Base-by-base conservation (phyloP, 768 basidiomycete species). In the Coprinopsis marcescibilis region DNA sequence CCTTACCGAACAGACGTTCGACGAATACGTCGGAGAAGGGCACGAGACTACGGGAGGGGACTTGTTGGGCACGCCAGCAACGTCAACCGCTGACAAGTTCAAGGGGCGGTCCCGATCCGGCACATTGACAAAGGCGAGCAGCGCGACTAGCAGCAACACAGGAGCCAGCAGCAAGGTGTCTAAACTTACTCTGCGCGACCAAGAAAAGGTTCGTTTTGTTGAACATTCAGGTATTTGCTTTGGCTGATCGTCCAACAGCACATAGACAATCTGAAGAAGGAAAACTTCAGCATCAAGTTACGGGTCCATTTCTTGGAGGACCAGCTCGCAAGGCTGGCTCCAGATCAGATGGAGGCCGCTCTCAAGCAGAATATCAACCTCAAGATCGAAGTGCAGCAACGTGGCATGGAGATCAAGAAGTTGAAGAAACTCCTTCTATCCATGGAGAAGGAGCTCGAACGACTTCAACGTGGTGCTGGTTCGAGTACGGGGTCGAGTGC, bases 251-350 rank as follows among this genome's bases (percentile, higher is more conserved):
- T 38, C 29, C 34, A 36, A 21, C 58, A 98, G 94, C 89, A 94
- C 63, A 90, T 96, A 60, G 92, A 98, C 66, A 83, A 82, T 52
- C 79, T 93, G 58, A 93, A 95, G 70, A 96, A 94, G 63, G 94
- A 98, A 63, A 95, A 95, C 72, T 97, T 98, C 64, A 86, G 85
- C 58, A 83, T 99, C 61, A 96, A 97, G 64, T 78, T 98, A 43
- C 89, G 92, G 49, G 89, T 97, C 2, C 92, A 96, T 60, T 95
- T 96, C 61, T 78, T 96, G 34, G 90, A 97, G 64, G 92, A 98
- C 58, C 84, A 89, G 36, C 77, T 99, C 13, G 85, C 86, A 2
- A 82, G 89, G 56, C 80, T 93, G 39, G 87, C 89, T 0, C 91
- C 92, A 0, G 92, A 95, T 61, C 87, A 96, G 58, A 87, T 94